Evolutionary conservation across 176 grass and related monocot species (phyloP), one percentile per base, ranked within the genome.

Genomic region (Cymbopogon citratus): DNA sequence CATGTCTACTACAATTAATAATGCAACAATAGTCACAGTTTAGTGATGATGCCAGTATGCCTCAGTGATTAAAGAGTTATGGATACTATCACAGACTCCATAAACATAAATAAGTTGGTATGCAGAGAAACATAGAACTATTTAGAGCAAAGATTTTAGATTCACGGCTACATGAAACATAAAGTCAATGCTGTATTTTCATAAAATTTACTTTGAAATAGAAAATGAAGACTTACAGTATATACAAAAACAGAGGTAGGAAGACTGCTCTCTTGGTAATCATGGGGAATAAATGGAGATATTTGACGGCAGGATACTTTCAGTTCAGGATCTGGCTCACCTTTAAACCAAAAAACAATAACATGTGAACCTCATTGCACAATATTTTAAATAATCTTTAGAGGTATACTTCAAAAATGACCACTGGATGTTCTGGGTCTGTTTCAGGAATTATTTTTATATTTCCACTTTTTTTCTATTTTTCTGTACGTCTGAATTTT

Each of bases 271-370:
- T 98, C 95, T 71, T 87, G 80, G 79, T 98, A 98, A 86, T 98
- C 82, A 41, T 98, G 92, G 60, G 95, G 95, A 68, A 94, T 98
- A 92, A 98, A 98, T 84, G 95, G 95, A 71, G 95, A 98, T 87
- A 98, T 98, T 77, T 98, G 95, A 39, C 95, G 92, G 66, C 95
- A 98, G 67, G 95, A 98, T 66, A 98, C 86, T 89, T 98, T 98
- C 61, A 98, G 82, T 67, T 98, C 95, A 25, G 95, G 92, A 86
- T 98, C 95, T 72, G 95, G 95, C 83, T 98, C 95, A 31, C 95
- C 95, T 98, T 49, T 75, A 41, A 71, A 87, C 39, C 65, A 85
- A 87, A 76, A 21, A 75, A 83, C 14, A 89, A 68, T 48, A 87
- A 76, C 25, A 70, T 36, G 51, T 87, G 10, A 88, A 71, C 49